phyloP scores from a whole-genome alignment of 2,329 filamentous ascomycete species.

The Fusarium veterinarium region DNA sequence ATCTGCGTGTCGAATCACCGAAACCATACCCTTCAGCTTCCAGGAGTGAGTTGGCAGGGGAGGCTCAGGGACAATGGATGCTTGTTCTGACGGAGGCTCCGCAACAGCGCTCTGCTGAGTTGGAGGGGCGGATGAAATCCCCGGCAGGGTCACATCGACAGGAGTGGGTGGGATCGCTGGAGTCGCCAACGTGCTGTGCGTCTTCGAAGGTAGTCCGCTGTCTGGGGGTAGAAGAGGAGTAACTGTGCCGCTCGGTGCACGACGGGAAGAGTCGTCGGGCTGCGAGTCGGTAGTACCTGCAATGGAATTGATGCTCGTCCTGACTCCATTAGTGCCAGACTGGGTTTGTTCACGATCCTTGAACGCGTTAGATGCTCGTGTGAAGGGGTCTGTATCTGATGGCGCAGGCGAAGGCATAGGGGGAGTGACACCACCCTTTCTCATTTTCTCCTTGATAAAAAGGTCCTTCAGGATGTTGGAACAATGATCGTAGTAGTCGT shows the following conservation, averaged over 20 bases:
- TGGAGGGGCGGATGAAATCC: constrained; percentile 47
- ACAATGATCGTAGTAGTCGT: constrained; percentile 96
- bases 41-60: constrained; percentile 90
- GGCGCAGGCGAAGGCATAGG: constrained; percentile 62
- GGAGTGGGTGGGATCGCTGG: constrained; percentile 51
- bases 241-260: constrained; percentile 44
- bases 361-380: constrained; percentile 46
- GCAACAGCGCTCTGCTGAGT: constrained; percentile 48
- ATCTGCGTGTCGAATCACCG: constrained; percentile 95
- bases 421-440: constrained; percentile 69
- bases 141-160: constrained; percentile 46
- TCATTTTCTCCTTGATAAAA: constrained; percentile 83
- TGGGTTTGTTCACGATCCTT: constrained; percentile 54
- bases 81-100: constrained; percentile 45
- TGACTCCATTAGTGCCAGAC: constrained; percentile 38
- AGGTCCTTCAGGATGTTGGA: constrained; percentile 87
- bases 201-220: constrained; percentile 46
- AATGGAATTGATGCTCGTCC: constrained; percentile 44
- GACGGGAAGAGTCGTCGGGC: constrained; percentile 39
- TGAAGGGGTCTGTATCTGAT: constrained; percentile 58
- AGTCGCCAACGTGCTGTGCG: constrained; percentile 52
- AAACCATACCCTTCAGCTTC: constrained; percentile 98
- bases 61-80: constrained; percentile 64
- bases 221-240: constrained; percentile 50
- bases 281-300: constrained; percentile 42